Evolutionary conservation across 805 yeast species (phyloP), one percentile per base, ranked within the genome.

Genomic region (Candida railenensis): DNA sequence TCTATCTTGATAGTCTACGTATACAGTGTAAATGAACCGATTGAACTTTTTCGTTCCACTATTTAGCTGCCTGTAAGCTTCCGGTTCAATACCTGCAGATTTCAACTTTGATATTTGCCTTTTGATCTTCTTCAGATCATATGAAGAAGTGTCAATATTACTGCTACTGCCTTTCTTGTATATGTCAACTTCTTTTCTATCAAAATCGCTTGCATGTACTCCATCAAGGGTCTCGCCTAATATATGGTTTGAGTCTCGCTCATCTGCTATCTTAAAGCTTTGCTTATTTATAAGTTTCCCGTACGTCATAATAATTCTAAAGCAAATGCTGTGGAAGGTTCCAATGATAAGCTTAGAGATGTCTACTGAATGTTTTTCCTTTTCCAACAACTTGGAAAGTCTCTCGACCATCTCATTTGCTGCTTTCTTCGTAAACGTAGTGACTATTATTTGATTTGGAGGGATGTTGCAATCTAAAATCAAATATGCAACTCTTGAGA

Each of bases 381-480:
- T 4, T 4, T 16, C 5, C 5, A 42, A 12, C 4, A 34, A 3
- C 3, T 62, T 58, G 0, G 71, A 55, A 16, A 92, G 64, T 37
- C 98, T 71, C 28, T 80, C 85, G 11, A 71, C 66, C 87, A 92
- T 84, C 65, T 92, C 98, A 44, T 73, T 77, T 1, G 97, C 95
- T 0, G 99, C 98, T 56, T 87, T 88, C 55, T 88, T 87, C 11
- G 98, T 92, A 68, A 92, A 92, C 0, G 98, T 91, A 4, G 97
- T 89, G 18, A 91, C 94, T 1, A 92, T 77, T 16, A 94, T 76
- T 40, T 77, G 67, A 30, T 73, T 69, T 0, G 97, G 91, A 1
- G 72, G 68, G 0, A 87, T 62, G 1, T 73, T 64, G 32, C 77
- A 71, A 7, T 75, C 62, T 2, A 78, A 48, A 5, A 91, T 53